Evolutionary conservation across 495 filamentous ascomycete genomes (phyloP), one percentile per base, ranked within the genome.

Genomic region (Friedmanniomyces endolithicus): DNA sequence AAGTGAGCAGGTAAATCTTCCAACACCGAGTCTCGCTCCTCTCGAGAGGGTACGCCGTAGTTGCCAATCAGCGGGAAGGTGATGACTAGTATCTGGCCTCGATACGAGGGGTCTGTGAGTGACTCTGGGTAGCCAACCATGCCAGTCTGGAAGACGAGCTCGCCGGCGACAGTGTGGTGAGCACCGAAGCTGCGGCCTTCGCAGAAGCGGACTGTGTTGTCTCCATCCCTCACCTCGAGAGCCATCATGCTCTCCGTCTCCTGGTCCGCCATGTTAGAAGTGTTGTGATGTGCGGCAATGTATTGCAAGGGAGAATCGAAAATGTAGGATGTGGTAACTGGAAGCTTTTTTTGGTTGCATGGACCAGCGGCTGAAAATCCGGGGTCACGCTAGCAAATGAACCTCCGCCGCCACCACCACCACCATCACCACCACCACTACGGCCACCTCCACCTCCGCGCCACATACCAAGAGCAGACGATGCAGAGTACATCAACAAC

Each of bases 121-220:
- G 90, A 95, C 74, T 98, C 92, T 29, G 92, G 90, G 66, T 98
- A 98, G 57, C 92, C 92, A 53, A 98, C 92, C 92, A 98, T 94
- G 66, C 92, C 92, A 48, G 92, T 98, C 76, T 98, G 92, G 74
- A 98, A 98, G 70, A 98, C 92, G 67, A 97, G 75, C 78, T 98
- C 92, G 64, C 92, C 92, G 55, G 90, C 84, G 63, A 92, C 80
- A 66, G 84, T 94, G 76, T 87, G 92, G 65, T 87, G 76, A 24
- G 89, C 87, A 65, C 92, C 92, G 67, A 96, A 98, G 75, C 89
- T 95, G 72, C 87, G 85, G 51, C 92, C 92, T 62, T 89, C 85
- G 74, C 89, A 94, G 62, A 83, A 60, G 23, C 62, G 60, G 35
- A 56, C 23, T 33, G 22, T 33, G 0, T 48, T 78, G 29, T 80